Evolutionary conservation across 2,329 filamentous ascomycete species (phyloP), one percentile per base, ranked within the genome.

Genomic region (Ascochyta viciae-villosae): DNA sequence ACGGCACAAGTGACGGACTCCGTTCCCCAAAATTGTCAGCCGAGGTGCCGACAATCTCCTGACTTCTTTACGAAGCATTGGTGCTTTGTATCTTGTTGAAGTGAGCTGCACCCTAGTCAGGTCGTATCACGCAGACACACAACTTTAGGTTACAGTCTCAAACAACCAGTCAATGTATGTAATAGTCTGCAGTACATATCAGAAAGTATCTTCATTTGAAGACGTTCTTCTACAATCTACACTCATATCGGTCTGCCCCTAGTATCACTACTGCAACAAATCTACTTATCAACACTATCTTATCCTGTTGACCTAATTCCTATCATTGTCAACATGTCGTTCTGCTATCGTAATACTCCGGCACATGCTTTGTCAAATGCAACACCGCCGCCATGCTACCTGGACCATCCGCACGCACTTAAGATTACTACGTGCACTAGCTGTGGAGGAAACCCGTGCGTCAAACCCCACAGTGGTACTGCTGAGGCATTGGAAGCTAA

Each of bases 361-460:
- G 23, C 13, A 9, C 16, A 16, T 19, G n/a, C 16, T 15, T n/a
- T 27, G 2, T 19, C 26, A 6, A n/a, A 9, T 19, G 6, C 29
- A 40, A 24, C 24, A 26, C 37, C 47, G 5, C 46, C 53, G 7
- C 16, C 53, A 8, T 56, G 53, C 23, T 50, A 56, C n/a, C 23
- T 56, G 13, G 15, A 42, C 1, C 53, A 56, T 16, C 53, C 53
- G 6, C 46, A 50, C 13, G 47, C 35, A n/a, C 24, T 56, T 15
- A 50, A 50, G 13, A 40, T 56, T 8, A 50, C 41, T 4, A 56
- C 53, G 6, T 56, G 53, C 26, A 42, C 31, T 15, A 42, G 37
- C 15, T 56, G 53, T 56, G 53, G 35, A 26, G 53, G 53, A 4
- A 56, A 56, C 12, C 53, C 53, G 53, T 56, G 46, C 4, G 52